Base-by-base conservation (phyloP, 2,329 filamentous ascomycete species). In the Aaosphaeria pasadenensis region DNA sequence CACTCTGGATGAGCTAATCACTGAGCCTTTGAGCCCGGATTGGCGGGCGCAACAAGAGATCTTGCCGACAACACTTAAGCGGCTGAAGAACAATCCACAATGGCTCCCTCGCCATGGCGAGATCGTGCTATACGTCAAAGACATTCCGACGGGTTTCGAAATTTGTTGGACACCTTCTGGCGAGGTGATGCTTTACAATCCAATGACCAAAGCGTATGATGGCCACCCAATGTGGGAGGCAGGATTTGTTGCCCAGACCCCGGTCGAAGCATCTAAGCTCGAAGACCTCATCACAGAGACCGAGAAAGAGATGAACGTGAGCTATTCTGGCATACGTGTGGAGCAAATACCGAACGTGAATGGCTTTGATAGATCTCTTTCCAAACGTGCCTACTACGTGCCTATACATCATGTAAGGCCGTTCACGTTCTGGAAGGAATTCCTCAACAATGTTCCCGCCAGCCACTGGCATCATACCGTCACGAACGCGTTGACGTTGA, bases 21-120 rank as follows among this genome's bases (percentile, higher is more conserved):
- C 60, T 6, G 80, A 85, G 49, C 64, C 64, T 0, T 56, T 74
- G 11, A 83, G 78, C 28, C 73, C 82, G 51, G 81, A 85, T 53
- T 85, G 81, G 81, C 67, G 75, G 35, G 72, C 77, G 0, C 77
- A 81, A 39, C 71, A 75, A 13, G 62, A 74, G 4, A 58, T 65
- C 5, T 64, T 83, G 0, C 61, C 68, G 0, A 57, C 67, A 3
- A 58, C 74, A 13, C 62, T 84, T 1, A 62, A 70, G 5, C 70
- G 70, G 6, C 59, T 77, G 11, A 62, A 63, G 4, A 30, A 32
- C 6, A 72, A 78, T 40, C 72, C 77, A 2, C 70, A 75, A 2
- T 84, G 78, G 58, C 56, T 79, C 1, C 81, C 82, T 3, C 74
- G 82, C 2, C 54, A 70, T 0, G 82, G 81, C 1, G 82, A 85